These are phyloP conservation scores for Russula brevipes DNA, from an alignment of 768 basidiomycete species.

Conservation along the genomic window DNA sequence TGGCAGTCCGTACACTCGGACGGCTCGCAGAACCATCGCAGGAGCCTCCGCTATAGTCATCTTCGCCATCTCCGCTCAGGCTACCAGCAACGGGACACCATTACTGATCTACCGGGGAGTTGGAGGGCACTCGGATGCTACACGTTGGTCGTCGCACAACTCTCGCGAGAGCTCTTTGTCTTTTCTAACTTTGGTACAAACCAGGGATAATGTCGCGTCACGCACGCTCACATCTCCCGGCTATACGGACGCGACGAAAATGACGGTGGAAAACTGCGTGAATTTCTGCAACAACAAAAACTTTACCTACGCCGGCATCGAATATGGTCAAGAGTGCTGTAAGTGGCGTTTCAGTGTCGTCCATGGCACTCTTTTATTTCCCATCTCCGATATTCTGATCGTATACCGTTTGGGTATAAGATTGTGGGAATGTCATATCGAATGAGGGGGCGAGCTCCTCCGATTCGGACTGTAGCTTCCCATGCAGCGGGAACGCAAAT, in stretches of 20 bases:
- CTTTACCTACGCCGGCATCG: slow-evolving; percentile 65
- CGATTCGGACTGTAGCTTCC: slow-evolving; percentile 51
- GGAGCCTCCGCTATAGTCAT: background rate
- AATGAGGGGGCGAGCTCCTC: slow-evolving; percentile 43
- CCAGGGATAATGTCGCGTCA: slow-evolving; percentile 50
- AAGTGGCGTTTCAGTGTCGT: slow-evolving; percentile 25
- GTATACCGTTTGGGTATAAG: slow-evolving; percentile 34
- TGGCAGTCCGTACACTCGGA: background rate
- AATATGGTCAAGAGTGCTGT: slow-evolving; percentile 65
- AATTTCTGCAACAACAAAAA: slow-evolving; percentile 40
- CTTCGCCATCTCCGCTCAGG: slow-evolving; percentile 3
- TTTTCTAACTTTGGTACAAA: slow-evolving; percentile 32
- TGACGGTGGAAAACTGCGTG: slow-evolving; percentile 58
- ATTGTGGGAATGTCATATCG: slow-evolving; percentile 55
- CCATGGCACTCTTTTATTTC: background rate
- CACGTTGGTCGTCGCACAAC: slow-evolving; percentile 39
- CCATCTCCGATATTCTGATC: background rate
- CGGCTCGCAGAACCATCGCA: background rate
- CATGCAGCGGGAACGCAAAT: slow-evolving; percentile 53
- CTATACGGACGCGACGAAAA: slow-evolving; percentile 43
- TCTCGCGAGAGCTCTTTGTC: background rate
- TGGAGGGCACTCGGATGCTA: slow-evolving; percentile 62
- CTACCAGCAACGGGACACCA: slow-evolving; percentile 12
- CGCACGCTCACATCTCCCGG: slow-evolving; percentile 53
- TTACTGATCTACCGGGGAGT: slow-evolving; percentile 42